Conservation (phyloP, 1,284 basidiomycete genomes). For the Serendipita sp. region DNA sequence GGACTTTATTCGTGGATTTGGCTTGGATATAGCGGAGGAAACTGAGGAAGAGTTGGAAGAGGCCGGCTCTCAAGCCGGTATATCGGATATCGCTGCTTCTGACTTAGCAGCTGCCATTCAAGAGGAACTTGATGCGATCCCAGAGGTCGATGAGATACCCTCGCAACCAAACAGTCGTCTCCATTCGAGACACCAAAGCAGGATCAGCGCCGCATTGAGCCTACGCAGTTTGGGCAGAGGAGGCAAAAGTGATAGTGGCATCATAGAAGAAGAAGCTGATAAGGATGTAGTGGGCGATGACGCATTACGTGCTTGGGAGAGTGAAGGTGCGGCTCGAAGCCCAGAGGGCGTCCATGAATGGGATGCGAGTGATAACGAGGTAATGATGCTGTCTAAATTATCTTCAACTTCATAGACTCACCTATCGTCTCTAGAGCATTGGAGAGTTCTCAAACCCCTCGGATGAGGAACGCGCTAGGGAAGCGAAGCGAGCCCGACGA, state of each 20-base stretch:
- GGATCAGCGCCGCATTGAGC: conserved; percentile 47
- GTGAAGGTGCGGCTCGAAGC: conserved; percentile 10
- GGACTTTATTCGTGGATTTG: conserved; percentile 63
- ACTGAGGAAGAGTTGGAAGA: conserved; percentile 28
- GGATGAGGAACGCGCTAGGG: conserved; percentile 62
- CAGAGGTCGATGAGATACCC: conserved; percentile 17
- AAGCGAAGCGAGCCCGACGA: conserved; percentile 26
- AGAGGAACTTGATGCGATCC: conserved; percentile 20
- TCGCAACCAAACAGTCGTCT: conserved; percentile 16
- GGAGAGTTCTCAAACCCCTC: conserved; percentile 82
- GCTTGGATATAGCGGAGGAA: conserved; percentile 61
- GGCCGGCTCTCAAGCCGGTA: background rate
- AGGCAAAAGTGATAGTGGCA: background rate
- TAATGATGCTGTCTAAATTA: conserved; percentile 20
- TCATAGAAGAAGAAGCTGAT: conserved; percentile 19
- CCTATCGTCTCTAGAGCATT: conserved; percentile 38
- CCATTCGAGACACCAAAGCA: background rate
- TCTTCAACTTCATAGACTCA: conserved; percentile 10
- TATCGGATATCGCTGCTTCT: background rate
- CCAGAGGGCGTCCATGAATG: conserved; percentile 5
- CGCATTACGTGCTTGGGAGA: conserved; percentile 32
- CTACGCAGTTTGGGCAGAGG: conserved; percentile 44
- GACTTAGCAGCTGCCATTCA: conserved; percentile 19
- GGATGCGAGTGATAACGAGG: conserved; percentile 32
- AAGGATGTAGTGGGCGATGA: conserved; percentile 25